These are phyloP conservation scores for Macrophomina phaseolina DNA, from an alignment of 2,329 filamentous ascomycete species.

Conservation along the genomic window DNA sequence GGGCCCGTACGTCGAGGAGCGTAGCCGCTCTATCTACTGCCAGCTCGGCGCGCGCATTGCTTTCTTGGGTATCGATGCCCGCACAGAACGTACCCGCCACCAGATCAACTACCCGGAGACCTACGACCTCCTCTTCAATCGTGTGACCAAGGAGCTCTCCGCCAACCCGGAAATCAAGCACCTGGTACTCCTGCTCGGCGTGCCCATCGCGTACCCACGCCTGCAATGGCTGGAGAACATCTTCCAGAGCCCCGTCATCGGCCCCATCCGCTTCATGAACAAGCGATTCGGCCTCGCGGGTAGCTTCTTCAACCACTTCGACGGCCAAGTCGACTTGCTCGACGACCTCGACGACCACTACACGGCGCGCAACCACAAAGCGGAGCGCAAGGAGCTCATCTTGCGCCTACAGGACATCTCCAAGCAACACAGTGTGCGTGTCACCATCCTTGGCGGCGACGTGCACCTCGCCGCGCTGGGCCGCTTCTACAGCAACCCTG, in stretches of 20 bases:
- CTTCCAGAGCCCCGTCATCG: constrained; percentile 82
- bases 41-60: constrained; percentile 69
- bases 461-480: constrained; percentile 68
- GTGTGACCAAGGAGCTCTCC: constrained; percentile 58
- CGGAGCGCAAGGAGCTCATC: constrained; percentile 78
- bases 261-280: constrained; percentile 86
- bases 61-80: constrained; percentile 64
- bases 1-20: constrained; percentile 69
- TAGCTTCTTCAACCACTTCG: constrained; percentile 89
- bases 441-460: constrained; percentile 69
- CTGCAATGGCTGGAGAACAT: constrained; percentile 98
- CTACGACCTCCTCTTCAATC: constrained; percentile 64
- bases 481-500: constrained; percentile 68
- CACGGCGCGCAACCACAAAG: constrained; percentile 89
- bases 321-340: constrained; percentile 72
- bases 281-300: constrained; percentile 87
- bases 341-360: constrained; percentile 76
- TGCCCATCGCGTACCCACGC: constrained; percentile 74
- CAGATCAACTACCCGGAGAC: constrained; percentile 85
- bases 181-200: constrained; percentile 67
- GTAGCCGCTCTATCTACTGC: constrained; percentile 66
- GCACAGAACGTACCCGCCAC: constrained; percentile 81
- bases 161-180: constrained; percentile 66
- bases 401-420: constrained; percentile 66
- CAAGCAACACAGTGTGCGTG: constrained; percentile 60